phyloP scores from a whole-genome alignment of 2,329 filamentous ascomycete genomes.

The Sphaerostilbella broomeana region DNA sequence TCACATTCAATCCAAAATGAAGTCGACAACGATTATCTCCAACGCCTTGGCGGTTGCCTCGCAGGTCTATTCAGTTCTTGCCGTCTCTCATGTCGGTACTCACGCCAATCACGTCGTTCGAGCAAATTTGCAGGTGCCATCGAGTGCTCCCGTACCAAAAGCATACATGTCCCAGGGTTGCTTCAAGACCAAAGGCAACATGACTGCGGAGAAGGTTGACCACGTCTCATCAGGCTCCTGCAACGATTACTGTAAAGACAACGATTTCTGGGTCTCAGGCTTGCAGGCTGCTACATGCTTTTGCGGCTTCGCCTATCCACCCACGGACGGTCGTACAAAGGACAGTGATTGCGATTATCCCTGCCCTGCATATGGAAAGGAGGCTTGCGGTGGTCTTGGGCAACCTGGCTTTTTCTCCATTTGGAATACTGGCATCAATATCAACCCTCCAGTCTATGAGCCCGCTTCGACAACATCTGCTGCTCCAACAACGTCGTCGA shows the following conservation, averaged over 20 bases:
- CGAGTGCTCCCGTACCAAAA: slow-evolving; percentile 29
- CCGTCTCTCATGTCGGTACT: slow-evolving; percentile 12
- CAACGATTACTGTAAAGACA: slow-evolving; percentile 30
- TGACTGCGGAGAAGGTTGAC: slow-evolving; percentile 21
- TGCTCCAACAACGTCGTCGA: slow-evolving; percentile 18
- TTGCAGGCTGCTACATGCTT: slow-evolving; percentile 59
- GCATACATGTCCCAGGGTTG: slow-evolving; percentile 44
- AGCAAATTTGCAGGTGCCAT: slow-evolving; percentile 28
- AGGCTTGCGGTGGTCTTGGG: slow-evolving; percentile 50
- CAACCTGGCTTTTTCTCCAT: slow-evolving; percentile 33
- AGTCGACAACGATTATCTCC: slow-evolving; percentile 23
- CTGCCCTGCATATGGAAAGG: slow-evolving; percentile 56
- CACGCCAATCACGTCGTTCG: slow-evolving; percentile 5
- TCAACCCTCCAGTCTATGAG: slow-evolving; percentile 28
- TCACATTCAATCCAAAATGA: slow-evolving; percentile 22
- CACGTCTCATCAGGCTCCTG: slow-evolving; percentile 37
- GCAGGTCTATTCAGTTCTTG: slow-evolving; percentile 19
- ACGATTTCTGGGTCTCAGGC: slow-evolving; percentile 53
- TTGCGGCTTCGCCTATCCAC: slow-evolving; percentile 66
- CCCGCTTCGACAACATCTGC: slow-evolving; percentile 15
- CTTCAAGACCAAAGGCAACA: slow-evolving; percentile 38
- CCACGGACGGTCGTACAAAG: slow-evolving; percentile 44
- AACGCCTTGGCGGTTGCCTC: slow-evolving; percentile 25
- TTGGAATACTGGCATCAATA: slow-evolving; percentile 43
- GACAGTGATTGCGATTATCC: slow-evolving; percentile 55